Evolutionary conservation across 352 stramenopile species (phyloP), one percentile per base, ranked within the genome.

Genomic region (Aphanomyces stellatus): DNA sequence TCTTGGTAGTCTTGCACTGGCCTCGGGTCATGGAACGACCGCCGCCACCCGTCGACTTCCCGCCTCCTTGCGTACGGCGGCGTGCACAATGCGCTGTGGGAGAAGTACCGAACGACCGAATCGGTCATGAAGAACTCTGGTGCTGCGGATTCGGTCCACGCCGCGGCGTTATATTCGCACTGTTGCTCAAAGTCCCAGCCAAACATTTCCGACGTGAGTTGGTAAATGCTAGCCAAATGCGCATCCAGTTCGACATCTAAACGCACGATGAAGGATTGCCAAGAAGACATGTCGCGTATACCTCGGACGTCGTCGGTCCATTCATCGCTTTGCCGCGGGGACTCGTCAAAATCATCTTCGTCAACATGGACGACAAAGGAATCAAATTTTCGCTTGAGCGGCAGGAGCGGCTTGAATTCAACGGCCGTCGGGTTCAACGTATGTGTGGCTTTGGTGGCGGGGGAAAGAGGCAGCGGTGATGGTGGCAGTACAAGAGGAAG

Each of bases 181-280:
- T 91, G 82, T 22, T 69, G 67, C 7, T 70, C 69, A 57, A 91
- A 89, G 62, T 93, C 82, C 82, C 82, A 93, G 27, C 85, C 85
- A 51, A 88, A 82, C n/a, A 88, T 67, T 31, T 72, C 77, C 13
- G 85, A 80, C 24, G 78, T 86, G 1, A 79, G 80, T n/a, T 79
- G 74, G 53, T 93, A 93, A 13, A 91, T 81, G 43, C 88, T 74
- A 67, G 88, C 74, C 30, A 93, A 60, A 24, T 91, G 81, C 80
- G 73, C 85, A 56, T 84, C 72, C 4, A 91, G 72, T 43, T 85
- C 72, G 4, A 74, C 64, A 49, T 82, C 69, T 49, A 90, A 19
- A 7, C 13, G 34, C 51, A 42, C 17, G 24, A 15, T n/a, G 24
- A 51, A 25, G 6, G 1, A 35, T 5, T 17, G 6, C 51, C 35